These are phyloP conservation scores for Cyberlindnera petersonii DNA, from an alignment of 805 yeast species.

Conservation along the genomic window DNA sequence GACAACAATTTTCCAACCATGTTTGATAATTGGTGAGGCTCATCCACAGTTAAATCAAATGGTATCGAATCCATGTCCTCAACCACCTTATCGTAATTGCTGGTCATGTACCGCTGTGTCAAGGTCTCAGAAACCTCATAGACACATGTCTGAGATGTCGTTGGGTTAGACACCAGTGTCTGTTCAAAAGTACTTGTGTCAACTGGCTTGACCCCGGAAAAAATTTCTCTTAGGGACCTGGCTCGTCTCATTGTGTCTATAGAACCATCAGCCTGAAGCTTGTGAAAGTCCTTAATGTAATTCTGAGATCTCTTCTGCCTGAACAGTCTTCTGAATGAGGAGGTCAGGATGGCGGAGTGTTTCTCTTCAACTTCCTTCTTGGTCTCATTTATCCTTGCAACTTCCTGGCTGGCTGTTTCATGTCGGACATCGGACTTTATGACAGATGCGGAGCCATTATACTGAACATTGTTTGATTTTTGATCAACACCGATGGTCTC, in stretches of 20 bases:
- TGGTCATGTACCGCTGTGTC: constrained; percentile 26
- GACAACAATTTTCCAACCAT: constrained; percentile 12
- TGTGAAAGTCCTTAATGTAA: constrained; percentile 4
- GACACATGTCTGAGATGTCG: too few species aligned
- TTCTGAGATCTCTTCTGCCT: constrained; percentile 4
- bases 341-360: too few species aligned
- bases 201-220: constrained; percentile 5
- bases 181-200: too few species aligned
- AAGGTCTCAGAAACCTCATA: constrained; percentile 21
- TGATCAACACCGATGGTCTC: too few species aligned
- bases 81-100: constrained; percentile 20
- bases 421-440: too few species aligned
- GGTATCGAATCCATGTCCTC: constrained; percentile 27
- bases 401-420: too few species aligned
- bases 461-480: too few species aligned
- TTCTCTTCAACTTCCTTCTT: too few species aligned
- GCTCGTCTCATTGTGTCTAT: constrained; percentile 2
- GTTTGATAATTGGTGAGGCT: constrained; percentile 10
- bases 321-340: constrained; percentile 11
- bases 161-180: too few species aligned
- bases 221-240: constrained; percentile 10
- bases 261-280: too few species aligned
- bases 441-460: too few species aligned
- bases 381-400: too few species aligned
- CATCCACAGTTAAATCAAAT: constrained; percentile 18